Conservation (phyloP, 108 stramenopile species). For the Epithemia pelagica region DNA sequence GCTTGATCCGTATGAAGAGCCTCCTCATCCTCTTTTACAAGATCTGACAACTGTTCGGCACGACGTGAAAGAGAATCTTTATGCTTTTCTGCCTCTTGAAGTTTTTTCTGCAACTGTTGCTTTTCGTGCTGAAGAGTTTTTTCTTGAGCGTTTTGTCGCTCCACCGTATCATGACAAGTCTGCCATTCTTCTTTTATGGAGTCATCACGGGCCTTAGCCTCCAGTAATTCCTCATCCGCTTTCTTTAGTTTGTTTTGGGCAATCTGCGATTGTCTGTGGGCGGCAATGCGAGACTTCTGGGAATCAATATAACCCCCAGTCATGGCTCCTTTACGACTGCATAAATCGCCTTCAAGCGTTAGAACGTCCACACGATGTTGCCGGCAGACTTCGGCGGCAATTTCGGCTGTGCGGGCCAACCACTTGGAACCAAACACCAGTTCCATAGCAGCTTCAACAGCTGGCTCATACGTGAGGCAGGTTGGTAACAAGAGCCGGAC, state of each 20-base stretch:
- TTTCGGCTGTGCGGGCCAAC: slow-evolving; percentile 74
- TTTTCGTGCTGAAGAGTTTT: background rate
- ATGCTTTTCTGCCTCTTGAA: background rate
- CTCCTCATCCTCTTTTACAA: background rate
- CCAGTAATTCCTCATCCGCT: slow-evolving; percentile 1
- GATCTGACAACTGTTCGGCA: background rate
- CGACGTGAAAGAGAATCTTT: background rate
- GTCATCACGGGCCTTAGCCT: background rate
- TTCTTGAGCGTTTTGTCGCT: background rate
- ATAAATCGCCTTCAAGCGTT: slow-evolving; percentile 96
- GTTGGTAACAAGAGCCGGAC: slow-evolving; percentile 40
- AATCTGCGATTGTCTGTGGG: slow-evolving; percentile 37
- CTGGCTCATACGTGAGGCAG: slow-evolving; percentile 74
- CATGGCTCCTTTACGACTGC: slow-evolving; percentile 86
- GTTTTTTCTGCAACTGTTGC: background rate
- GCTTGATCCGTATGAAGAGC: background rate
- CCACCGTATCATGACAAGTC: background rate
- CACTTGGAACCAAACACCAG: slow-evolving; percentile 92
- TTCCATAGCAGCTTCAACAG: slow-evolving; percentile 83
- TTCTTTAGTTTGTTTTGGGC: slow-evolving; percentile 42
- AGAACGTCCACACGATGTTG: slow-evolving; percentile 86
- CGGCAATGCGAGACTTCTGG: slow-evolving; percentile 59
- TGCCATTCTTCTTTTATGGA: background rate
- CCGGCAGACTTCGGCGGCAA: slow-evolving; percentile 63
- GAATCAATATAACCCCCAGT: slow-evolving; percentile 87